Percentiles rank a stretch among this genome's conserved stretches.
phyloP scores from a whole-genome alignment of 2,329 filamentous ascomycete species.

The Knufia fluminis region DNA sequence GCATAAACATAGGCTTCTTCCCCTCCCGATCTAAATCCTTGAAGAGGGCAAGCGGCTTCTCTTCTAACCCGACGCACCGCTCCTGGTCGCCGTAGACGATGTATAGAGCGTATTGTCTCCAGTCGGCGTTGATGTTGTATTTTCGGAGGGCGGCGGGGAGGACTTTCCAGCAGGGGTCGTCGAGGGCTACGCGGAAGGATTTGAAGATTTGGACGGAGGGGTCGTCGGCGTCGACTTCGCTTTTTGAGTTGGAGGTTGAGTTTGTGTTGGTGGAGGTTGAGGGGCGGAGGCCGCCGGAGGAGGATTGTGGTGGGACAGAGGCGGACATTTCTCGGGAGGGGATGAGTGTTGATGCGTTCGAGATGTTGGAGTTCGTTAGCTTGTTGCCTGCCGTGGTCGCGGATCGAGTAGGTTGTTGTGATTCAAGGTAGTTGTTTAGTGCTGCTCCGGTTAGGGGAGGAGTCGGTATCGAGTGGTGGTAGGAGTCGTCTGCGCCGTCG shows the following conservation, averaged over 20 bases:
- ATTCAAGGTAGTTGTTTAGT: not conserved
- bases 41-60: constrained; percentile 90
- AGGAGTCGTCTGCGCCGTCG: constrained; percentile 32
- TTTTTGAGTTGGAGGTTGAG: constrained; percentile 3
- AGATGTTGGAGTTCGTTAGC: constrained; percentile 16
- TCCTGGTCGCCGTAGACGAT: constrained; percentile 99
- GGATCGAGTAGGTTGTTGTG: constrained; percentile 9
- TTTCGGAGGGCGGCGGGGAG: constrained; percentile 91
- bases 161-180: constrained; percentile 96
- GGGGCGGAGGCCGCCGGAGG: constrained; percentile 6
- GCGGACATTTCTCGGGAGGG: constrained; percentile 20
- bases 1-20: constrained; percentile 99
- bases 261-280: not conserved
- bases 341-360: constrained; percentile 20
- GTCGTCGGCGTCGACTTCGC: constrained; percentile 24
- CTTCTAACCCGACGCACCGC: constrained; percentile 79
- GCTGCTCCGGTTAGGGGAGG: not conserved
- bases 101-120: constrained; percentile 94
- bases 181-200: constrained; percentile 94
- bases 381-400: constrained; percentile 19
- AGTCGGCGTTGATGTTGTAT: constrained; percentile 96
- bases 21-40: constrained; percentile 96
- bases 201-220: constrained; percentile 88
- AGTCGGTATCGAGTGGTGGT: not conserved
- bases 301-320: constrained; percentile 17